Evolutionary conservation across 495 filamentous ascomycete genomes (phyloP).

Genomic region (Hypoxylon fuscum): DNA sequence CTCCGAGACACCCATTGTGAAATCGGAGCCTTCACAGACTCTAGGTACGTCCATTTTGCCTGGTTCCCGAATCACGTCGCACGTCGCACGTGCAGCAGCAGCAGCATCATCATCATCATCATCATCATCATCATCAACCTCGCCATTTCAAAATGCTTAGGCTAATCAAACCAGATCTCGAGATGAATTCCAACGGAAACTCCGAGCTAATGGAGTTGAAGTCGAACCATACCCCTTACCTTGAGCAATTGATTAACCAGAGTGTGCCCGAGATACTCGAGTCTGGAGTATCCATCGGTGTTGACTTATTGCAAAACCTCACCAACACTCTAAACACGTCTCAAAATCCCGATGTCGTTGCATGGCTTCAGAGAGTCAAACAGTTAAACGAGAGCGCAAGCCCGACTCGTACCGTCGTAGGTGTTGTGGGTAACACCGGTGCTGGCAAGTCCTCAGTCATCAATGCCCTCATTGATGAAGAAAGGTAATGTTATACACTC

Average conservation of each 20-base stretch:
- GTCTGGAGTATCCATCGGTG: constrained; percentile 38
- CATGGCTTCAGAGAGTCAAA: constrained; percentile 57
- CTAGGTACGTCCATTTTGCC: no score
- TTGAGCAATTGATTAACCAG: constrained; percentile 10
- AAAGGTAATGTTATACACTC: constrained; percentile 45
- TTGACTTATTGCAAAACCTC: constrained; percentile 37
- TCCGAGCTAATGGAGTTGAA: background rate
- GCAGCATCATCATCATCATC: background rate
- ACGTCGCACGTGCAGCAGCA: no score
- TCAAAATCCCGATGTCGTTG: constrained; percentile 19
- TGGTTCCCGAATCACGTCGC: no score
- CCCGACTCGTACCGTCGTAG: constrained; percentile 57
- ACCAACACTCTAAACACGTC: background rate
- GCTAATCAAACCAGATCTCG: background rate
- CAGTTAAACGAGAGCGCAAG: constrained; percentile 35
- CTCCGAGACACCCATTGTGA: background rate
- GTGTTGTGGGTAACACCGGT: constrained; percentile 67
- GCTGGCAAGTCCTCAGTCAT: constrained; percentile 69
- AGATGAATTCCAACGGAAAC: background rate
- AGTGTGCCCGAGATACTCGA: constrained; percentile 42
- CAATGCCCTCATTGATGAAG: constrained; percentile 67
- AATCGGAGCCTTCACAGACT: background rate
- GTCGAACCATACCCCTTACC: background rate
- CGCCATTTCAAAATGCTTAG: background rate
- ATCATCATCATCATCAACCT: background rate